Percentiles rank a stretch among this genome's conserved stretches.
These are phyloP conservation scores for Wickerhamiella musiphila DNA, from an alignment of 805 yeast genomes.

Conservation along the genomic window DNA sequence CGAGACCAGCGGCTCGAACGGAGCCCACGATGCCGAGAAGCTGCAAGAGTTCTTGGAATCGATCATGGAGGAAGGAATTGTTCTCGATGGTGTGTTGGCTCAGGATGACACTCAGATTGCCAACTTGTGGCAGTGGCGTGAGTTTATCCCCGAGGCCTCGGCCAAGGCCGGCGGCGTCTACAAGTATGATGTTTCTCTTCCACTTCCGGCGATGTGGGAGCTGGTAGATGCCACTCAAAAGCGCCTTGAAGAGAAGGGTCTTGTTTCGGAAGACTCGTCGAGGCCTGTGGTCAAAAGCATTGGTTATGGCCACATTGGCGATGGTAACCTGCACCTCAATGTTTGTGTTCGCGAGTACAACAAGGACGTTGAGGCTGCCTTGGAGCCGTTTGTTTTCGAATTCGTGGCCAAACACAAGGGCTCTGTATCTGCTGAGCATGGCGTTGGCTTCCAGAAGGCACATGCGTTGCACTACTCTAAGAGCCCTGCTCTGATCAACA, in stretches of 20 bases:
- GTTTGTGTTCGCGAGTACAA: constrained; percentile 76
- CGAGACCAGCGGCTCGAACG: constrained; percentile 91
- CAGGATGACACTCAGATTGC: constrained; percentile 80
- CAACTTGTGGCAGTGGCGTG: constrained; percentile 92
- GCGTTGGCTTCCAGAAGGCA: constrained; percentile 91
- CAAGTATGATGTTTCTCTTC: constrained; percentile 90
- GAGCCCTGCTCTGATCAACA: constrained; percentile 44
- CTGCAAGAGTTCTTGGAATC: constrained; percentile 67
- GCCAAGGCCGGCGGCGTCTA: constrained; percentile 84
- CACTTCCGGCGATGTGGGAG: constrained; percentile 62
- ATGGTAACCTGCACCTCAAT: constrained; percentile 88
- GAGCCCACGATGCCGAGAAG: constrained; percentile 85
- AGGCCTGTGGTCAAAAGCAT: constrained; percentile 76
- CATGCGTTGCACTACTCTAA: constrained; percentile 77
- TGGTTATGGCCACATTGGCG: constrained; percentile 98
- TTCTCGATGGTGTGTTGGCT: constrained; percentile 89
- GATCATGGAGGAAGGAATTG: constrained; percentile 68
- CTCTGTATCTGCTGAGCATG: constrained; percentile 94
- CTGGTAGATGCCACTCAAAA: constrained; percentile 64
- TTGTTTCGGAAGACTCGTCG: constrained; percentile 42
- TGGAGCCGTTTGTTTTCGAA: constrained; percentile 93
- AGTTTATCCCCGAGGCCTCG: constrained; percentile 77
- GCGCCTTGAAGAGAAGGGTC: constrained; percentile 35
- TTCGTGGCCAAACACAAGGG: constrained; percentile 53
- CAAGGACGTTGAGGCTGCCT: constrained; percentile 55